Evolutionary conservation across 1,284 basidiomycete genomes (phyloP).

Genomic region (Sphaerobolus stellatus): DNA sequence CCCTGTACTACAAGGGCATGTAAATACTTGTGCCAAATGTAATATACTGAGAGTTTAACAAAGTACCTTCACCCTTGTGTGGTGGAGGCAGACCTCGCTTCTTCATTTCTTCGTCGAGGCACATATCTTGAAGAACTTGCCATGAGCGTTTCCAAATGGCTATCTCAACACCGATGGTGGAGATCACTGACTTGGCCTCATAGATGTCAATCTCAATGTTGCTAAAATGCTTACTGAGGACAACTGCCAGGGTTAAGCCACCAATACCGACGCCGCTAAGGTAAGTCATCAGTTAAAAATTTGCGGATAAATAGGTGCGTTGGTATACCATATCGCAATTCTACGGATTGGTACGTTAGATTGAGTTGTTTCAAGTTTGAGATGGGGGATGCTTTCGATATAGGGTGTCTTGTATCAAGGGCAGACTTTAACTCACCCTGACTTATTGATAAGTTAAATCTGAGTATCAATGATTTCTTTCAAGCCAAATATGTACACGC

Average conservation of each 20-base stretch:
- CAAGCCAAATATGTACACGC: too few species aligned
- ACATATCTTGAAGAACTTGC: constrained; percentile 35
- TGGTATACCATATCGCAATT: too few species aligned
- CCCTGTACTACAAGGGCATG: constrained; percentile 1
- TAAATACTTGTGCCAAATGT: too few species aligned
- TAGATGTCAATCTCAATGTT: constrained; percentile 35
- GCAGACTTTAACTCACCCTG: too few species aligned
- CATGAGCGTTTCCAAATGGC: constrained; percentile 41
- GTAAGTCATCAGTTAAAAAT: too few species aligned
- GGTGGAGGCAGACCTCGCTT: constrained; percentile 23
- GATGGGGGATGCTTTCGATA: too few species aligned
- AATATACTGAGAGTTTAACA: constrained; percentile 17
- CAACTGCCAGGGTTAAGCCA: constrained; percentile 37
- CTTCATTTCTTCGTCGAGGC: constrained; percentile 32
- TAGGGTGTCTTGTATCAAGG: too few species aligned
- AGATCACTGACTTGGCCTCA: constrained; percentile 35
- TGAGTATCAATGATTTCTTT: too few species aligned
- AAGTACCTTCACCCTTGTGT: constrained; percentile 13
- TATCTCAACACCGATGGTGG: constrained; percentile 37
- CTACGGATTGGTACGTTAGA: too few species aligned
- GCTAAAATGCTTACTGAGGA: constrained; percentile 29
- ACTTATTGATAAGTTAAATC: too few species aligned
- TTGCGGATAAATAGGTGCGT: too few species aligned
- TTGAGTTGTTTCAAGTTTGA: too few species aligned
- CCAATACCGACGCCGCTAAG: constrained; percentile 39